phyloP scores from a whole-genome alignment of 305 asterid species.

The Withania somnifera region DNA sequence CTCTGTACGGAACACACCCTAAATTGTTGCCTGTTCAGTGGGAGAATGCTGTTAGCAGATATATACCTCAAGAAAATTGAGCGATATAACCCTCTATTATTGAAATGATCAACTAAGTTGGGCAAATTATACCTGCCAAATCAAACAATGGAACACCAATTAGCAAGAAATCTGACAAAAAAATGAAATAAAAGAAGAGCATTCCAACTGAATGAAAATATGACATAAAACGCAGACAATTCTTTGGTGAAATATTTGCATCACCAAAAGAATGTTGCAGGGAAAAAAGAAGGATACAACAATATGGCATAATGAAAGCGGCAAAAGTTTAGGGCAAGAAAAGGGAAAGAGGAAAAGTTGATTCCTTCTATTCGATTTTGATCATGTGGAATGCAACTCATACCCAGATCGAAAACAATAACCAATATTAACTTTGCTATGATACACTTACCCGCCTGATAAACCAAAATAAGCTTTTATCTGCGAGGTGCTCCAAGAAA shows the following conservation, averaged over 20 bases:
- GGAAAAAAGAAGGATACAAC: neutral
- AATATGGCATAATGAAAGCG: neutral
- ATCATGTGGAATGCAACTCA: neutral
- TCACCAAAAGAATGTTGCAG: neutral
- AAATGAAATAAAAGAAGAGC: neutral
- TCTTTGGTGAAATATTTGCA: neutral
- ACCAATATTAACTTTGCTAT: neutral
- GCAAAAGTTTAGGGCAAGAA: neutral
- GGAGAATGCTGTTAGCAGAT: neutral
- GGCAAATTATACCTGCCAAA: constrained; percentile 64
- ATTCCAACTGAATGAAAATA: neutral
- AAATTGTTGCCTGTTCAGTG: neutral
- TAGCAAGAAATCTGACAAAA: neutral
- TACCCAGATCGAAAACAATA: constrained; percentile 5
- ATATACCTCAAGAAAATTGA: constrained; percentile 79
- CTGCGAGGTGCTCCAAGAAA: constrained; percentile 76
- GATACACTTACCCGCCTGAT: constrained; percentile 78
- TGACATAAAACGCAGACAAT: neutral
- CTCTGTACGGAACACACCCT: neutral
- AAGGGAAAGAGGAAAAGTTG: neutral
- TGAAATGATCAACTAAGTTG: constrained; percentile 82
- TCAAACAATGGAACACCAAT: neutral
- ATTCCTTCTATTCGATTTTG: neutral
- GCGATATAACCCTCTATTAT: constrained; percentile 78
- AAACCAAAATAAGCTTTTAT: constrained; percentile 93